Evolutionary conservation across 2,329 filamentous ascomycete genomes (phyloP), one percentile per base, ranked within the genome.

Genomic region (Trichoderma simmonsii): DNA sequence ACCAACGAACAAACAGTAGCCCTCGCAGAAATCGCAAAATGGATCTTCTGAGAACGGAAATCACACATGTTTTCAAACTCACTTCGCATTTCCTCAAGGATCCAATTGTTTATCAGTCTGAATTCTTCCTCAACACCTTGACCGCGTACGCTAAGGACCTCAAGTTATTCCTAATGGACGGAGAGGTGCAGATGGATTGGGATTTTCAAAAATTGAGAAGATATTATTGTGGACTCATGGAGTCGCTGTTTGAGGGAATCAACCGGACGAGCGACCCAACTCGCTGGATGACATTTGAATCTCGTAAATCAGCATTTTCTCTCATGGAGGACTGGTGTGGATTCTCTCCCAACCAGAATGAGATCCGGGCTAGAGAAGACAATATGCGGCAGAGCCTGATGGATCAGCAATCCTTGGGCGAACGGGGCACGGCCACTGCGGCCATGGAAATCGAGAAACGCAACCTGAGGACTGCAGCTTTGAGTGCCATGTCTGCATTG

Each of bases 271-370:
- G 90, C 73, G 93, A 98, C 73, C 92, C 94, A 2, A 91, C 93
- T 5, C 89, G 94, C 36, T 99, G 96, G 95, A 96, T 99, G 89
- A 95, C 96, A 0, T 99, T 99, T 78, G 96, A 99, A 80, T 93
- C 95, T 14, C 88, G 97, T 54, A 97, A 98, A 79, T 98, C 96
- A 6, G 93, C 95, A 0, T 99, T 99, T 79, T 91, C 95, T 0
- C 84, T 99, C 62, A 98, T 99, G 95, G 96, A 99, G 81, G 95
- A 98, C 75, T 99, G 97, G 97, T 99, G 96, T 79, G 96, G 96
- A 3, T 98, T 97, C 80, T 97, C 95, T 8, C 94, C 95, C 0
- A 97, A 98, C 75, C 94, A 97, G 79, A 86, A 84, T 15, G 93
- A 97, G 75, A 93, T 97, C 54, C 89, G 91, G 6, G 90, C 91